A percentile compares a stretch with the other conserved stretches of the same genome.
Evolutionary conservation across 2,329 filamentous ascomycete species (phyloP).

Genomic region (Diaporthe nobilis): DNA sequence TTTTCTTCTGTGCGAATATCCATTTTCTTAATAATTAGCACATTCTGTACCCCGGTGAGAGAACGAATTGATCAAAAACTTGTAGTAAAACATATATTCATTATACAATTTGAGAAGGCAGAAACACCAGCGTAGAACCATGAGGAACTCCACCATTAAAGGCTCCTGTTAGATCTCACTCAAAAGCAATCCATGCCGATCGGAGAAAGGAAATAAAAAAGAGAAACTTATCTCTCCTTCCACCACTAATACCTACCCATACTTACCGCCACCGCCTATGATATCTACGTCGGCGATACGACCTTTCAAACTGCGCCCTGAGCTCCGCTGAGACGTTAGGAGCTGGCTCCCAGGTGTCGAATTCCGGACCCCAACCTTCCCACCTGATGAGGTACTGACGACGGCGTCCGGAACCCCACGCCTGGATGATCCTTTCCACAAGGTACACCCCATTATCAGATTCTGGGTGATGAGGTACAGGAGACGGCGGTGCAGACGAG

Average conservation of each 20-base stretch:
- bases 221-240: too few relatives aligned
- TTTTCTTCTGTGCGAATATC: too few relatives aligned
- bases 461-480: neutral
- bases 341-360: conserved; percentile 1
- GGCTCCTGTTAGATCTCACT: neutral
- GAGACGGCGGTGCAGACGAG: neutral
- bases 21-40: too few relatives aligned
- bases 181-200: neutral
- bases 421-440: neutral
- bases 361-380: neutral
- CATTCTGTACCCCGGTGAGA: too few relatives aligned
- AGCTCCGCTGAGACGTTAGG: neutral
- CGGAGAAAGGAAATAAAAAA: neutral
- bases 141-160: too few relatives aligned
- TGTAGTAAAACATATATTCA: too few relatives aligned
- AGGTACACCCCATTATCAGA: neutral
- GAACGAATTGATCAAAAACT: too few relatives aligned
- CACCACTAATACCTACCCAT: too few relatives aligned
- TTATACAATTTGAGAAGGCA: too few relatives aligned
- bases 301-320: neutral
- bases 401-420: neutral
- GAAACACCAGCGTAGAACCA: too few relatives aligned
- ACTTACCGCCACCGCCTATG: too few relatives aligned
- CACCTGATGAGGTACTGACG: conserved; percentile 1
- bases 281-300: neutral